Base-by-base conservation (phyloP, 1,284 basidiomycete genomes). In the Hortiboletus rubellus region DNA sequence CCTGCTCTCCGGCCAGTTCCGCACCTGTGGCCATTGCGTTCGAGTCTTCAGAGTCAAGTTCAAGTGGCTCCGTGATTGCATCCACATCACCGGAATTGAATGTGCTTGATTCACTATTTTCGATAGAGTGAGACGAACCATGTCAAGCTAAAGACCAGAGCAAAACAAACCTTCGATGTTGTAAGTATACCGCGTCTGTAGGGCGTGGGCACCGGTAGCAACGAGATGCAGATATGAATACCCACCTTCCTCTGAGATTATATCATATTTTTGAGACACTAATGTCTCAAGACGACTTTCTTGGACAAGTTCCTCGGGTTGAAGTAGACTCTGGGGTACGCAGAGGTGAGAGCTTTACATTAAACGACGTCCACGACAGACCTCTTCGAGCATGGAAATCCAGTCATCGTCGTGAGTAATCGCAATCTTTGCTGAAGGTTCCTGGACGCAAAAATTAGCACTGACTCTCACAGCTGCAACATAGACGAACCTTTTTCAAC, bases 341-440 rank as follows among this genome's bases (percentile, higher is more conserved):
- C 31, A 7, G 12, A n/a, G 4, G 11, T 58, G 34, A 58, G 33
- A 12, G 37, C 33, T 36, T 31, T 14, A 18, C 22, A 7, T 8
- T 14, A 8, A 24, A 55, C n/a, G 24, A 11, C 5, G 17, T 7
- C 14, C 4, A 45, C 12, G 11, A 38, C 33, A 4, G 12, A 58
- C 55, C 52, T 57, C n/a, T 49, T 57, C 31, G 7, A 57, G 36
- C 18, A 57, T 8, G 7, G 30, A 3, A 47, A 46, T 52, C 57
- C 57, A 52, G 10, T 46, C 37, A 55, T 49, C 24, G 15, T 57
- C 55, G 22, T 57, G 55, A 22, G 55, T 56, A 45, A 60, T 27
- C 7, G 58, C 52, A 7, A 52, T 43, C 5, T 27, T 38, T 0
- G 52, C 52, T 3, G 42, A 51, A 27, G 59, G 45, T 5, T 38